Conservation (phyloP, 495 filamentous ascomycete genomes). For the Venustampulla echinocandica region DNA sequence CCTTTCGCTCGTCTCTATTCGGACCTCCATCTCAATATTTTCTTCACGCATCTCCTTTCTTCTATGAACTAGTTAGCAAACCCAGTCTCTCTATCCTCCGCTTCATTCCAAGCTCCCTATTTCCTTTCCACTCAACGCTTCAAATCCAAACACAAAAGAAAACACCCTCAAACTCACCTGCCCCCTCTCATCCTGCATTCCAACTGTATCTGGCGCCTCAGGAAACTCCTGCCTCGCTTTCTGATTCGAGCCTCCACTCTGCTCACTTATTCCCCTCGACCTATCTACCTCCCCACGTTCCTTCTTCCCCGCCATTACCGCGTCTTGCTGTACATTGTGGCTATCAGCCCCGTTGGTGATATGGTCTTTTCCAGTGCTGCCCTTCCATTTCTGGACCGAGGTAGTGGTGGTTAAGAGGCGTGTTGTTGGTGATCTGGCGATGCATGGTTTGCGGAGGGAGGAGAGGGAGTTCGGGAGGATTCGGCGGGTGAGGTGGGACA, state of each 20-base stretch:
- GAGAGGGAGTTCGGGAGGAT: neutral
- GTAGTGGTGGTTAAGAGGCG: neutral
- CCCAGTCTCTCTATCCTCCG: neutral
- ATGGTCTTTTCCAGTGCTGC: slow-evolving; percentile 10
- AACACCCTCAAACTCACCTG: slow-evolving; percentile 29
- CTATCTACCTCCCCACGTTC: slow-evolving; percentile 10
- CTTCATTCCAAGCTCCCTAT: neutral
- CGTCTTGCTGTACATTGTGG: slow-evolving; percentile 17
- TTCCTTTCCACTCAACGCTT: neutral
- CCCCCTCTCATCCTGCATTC: slow-evolving; percentile 65
- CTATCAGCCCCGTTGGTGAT: slow-evolving; percentile 4
- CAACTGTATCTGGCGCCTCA: slow-evolving; percentile 53
- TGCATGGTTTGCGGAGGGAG: neutral
- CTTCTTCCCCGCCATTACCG: slow-evolving; percentile 25
- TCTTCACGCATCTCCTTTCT: neutral
- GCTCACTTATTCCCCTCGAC: slow-evolving; percentile 33
- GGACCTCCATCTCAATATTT: no score
- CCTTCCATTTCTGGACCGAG: slow-evolving; percentile 6
- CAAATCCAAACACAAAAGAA: neutral
- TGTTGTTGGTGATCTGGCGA: neutral
- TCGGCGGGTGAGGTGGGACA: slow-evolving; percentile 6
- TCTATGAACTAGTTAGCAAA: no score
- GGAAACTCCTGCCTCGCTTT: slow-evolving; percentile 47
- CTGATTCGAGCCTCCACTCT: slow-evolving; percentile 29
- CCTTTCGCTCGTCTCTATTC: no score